Evolutionary conservation across 768 basidiomycete genomes (phyloP), one percentile per base, ranked within the genome.

Genomic region (Kwoniella shandongensis): DNA sequence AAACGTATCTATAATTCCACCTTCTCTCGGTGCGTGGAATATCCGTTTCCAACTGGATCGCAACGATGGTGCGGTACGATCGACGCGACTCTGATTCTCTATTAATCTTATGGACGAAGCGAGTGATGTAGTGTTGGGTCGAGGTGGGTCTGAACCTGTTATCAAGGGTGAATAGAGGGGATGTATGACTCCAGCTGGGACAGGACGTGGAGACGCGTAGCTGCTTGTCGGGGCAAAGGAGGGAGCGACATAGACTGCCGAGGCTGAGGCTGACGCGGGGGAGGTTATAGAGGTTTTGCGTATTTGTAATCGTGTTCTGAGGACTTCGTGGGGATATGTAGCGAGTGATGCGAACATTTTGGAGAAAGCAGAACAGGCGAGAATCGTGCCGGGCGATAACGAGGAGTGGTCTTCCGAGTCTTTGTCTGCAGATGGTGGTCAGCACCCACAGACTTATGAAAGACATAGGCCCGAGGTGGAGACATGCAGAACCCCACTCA

Each of bases 271-370:
- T 13, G 49, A 46, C 36, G 29, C 8, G n/a, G n/a, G n/a, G n/a
- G n/a, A n/a, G n/a, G n/a, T 12, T 32, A 32, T 2, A 26, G 51
- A 48, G 40, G 62, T 44, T 51, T 72, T 73, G 39, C 75, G 75
- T 20, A 94, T 93, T 77, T 99, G 96, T 45, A 98, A 78, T 4
- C 94, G 85, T n/a, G 96, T 98, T n/a, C 96, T 88, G 32, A 99
- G 82, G 41, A 99, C 96, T 77, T 99, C 96, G 78, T 99, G 96
- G 1, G 96, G 96, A 75, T 99, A 99, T 30, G 96, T 98, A 35
- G 87, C 88, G 18, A 97, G 79, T 17, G 91, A 92, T 7, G 96
- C 96, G 1, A 89, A 86, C 89, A 97, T 96, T 76, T 99, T 99
- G 20, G 92, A 88, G 25, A 85, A 78, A n/a, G 89, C 90, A 17